phyloP scores from a whole-genome alignment of 306 rosid species.

The Luffa acutangula region DNA sequence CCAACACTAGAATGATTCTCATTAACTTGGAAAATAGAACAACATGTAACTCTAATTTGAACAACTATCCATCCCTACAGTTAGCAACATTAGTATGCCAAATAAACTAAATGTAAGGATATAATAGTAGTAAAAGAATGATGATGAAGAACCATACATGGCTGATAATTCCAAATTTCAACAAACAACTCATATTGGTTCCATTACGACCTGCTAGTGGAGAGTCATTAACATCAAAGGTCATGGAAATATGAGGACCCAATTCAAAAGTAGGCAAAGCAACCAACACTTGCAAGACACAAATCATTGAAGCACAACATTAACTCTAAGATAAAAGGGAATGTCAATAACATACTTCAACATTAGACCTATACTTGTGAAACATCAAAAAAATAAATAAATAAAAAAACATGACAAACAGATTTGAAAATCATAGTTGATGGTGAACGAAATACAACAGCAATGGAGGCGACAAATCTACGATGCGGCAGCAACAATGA shows the following conservation, averaged over 20 bases:
- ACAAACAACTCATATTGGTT: constrained; percentile 49
- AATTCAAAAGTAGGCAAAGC: constrained; percentile 76
- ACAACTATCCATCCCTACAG: not conserved
- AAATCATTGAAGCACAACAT: not conserved
- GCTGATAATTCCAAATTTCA: not conserved
- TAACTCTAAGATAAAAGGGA: not conserved
- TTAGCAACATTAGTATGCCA: not conserved
- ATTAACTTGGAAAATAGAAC: not conserved
- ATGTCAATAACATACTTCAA: constrained; percentile 36
- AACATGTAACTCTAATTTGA: not conserved
- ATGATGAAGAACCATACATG: not conserved
- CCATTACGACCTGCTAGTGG: constrained; percentile 97
- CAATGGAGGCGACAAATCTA: too few relatives aligned
- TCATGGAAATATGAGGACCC: constrained; percentile 98
- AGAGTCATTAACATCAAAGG: constrained; percentile 89
- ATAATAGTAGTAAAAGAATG: constrained; percentile 6
- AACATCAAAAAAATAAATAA: too few relatives aligned
- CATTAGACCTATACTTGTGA: too few relatives aligned
- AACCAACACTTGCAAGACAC: constrained; percentile 38
- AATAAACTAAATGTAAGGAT: too few relatives aligned
- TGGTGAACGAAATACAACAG: too few relatives aligned
- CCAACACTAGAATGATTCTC: not conserved
- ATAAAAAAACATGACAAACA: too few relatives aligned
- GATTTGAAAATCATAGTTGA: too few relatives aligned
- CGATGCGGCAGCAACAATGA: too few relatives aligned